Evolutionary conservation across 768 basidiomycete species (phyloP).

Genomic region (Terana coerulea): DNA sequence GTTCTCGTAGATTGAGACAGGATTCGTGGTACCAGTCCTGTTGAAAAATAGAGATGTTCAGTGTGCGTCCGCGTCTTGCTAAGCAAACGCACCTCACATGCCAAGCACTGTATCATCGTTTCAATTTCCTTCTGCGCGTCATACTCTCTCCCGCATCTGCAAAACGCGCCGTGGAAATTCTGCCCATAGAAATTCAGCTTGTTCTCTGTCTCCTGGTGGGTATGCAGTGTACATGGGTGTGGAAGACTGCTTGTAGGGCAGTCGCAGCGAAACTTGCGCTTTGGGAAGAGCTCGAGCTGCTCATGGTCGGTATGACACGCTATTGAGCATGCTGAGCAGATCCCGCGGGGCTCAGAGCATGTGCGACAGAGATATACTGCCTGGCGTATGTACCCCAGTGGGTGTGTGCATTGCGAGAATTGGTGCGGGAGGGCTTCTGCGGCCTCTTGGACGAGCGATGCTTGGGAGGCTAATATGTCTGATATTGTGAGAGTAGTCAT

Average conservation of each 20-base stretch:
- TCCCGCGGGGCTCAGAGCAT: constrained; percentile 61
- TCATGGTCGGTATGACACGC: constrained; percentile 87
- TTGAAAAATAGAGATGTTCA: not conserved
- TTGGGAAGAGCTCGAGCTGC: constrained; percentile 84
- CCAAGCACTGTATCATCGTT: constrained; percentile 86
- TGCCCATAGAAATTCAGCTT: constrained; percentile 61
- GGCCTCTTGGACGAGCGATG: constrained; percentile 34
- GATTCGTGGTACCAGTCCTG: constrained; percentile 94
- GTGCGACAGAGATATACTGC: constrained; percentile 80
- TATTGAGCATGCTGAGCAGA: constrained; percentile 82
- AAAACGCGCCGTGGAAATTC: constrained; percentile 71
- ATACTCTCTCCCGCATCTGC: constrained; percentile 70
- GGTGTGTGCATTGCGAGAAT: constrained; percentile 40
- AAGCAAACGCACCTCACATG: constrained; percentile 66
- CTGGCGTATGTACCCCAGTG: constrained; percentile 48
- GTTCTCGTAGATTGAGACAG: constrained; percentile 75
- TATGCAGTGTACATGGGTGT: constrained; percentile 64
- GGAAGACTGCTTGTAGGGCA: constrained; percentile 67
- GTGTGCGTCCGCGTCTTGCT: too few relatives aligned
- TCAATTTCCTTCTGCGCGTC: constrained; percentile 71
- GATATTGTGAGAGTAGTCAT: constrained; percentile 23
- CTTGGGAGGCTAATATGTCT: constrained; percentile 28
- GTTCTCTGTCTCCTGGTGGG: constrained; percentile 59
- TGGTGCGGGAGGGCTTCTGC: constrained; percentile 38
- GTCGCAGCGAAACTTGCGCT: constrained; percentile 79